Base-by-base conservation (phyloP, 2,329 filamentous ascomycete species). In the Samsoniella hepiali region DNA sequence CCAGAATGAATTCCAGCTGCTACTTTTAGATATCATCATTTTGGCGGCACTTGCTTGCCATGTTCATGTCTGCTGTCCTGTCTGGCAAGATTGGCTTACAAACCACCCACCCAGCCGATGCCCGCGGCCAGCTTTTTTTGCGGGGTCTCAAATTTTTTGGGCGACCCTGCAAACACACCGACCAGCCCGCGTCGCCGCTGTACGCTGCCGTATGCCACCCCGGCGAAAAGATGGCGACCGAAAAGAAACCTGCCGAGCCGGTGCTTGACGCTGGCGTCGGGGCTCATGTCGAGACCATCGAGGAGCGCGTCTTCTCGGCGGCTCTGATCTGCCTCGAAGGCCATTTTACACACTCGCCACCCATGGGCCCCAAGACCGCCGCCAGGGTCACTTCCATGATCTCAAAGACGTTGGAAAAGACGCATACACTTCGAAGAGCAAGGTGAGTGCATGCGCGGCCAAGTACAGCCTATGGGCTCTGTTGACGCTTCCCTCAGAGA, bases 301-400 rank as follows among this genome's bases (percentile, higher is more conserved):
- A 89, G 74, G 86, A 89, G 75, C 79, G 86, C 64, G 83, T 80
- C 72, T 88, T 89, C 73, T 80, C 81, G 2, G 83, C 83, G 1
- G 84, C 83, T 17, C 78, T 89, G 70, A 82, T 87, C 69, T 84
- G 83, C 69, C 79, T 88, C 61, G 85, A 88, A 72, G 83, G 83
- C 51, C 84, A 88, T 74, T 87, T 85, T 70, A 83, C 81, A 65
- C 78, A 82, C 65, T 78, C 80, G 31, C 83, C 84, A 51, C 78
- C 81, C 38, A 85, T 88, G 76, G 85, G 86, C 2, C 79, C 81
- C 22, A 79, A 79, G 68, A 85, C 84, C 11, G 80, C 82, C 65
- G 75, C 78, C 44, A 83, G 81, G 67, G 81, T 87, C 56, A 81
- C 78, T 66, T 80, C 79, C 61, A 85, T 88, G 76, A 78, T 89